Evolutionary conservation across 768 basidiomycete genomes (phyloP), one percentile per base, ranked within the genome.

Genomic region (Lentinus tigrinus): DNA sequence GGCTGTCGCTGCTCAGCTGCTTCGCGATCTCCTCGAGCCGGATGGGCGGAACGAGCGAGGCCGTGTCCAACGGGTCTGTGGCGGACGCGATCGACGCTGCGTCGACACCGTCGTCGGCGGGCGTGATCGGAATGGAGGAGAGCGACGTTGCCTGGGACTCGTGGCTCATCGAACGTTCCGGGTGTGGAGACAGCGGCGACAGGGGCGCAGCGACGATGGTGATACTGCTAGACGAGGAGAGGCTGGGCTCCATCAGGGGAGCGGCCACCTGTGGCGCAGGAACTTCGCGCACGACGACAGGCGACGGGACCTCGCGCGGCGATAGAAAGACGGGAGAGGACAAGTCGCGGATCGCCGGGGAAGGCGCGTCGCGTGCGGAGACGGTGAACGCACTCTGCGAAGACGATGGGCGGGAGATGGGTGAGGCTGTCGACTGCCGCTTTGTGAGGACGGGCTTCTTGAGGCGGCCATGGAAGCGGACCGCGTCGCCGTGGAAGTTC

Each of bases 381-480:
- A 66, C 50, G 19, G 64, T 52, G 56, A 64, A 55, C 8, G 67
- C 57, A 43, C 66, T 66, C 44, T 68, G 71, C 17, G 72, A 66
- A 9, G 69, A 65, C 1, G 67, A 63, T 13, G 67, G 69, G 7
- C 60, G 62, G 14, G 54, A 63, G 34, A 63, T 47, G 26, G 64
- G 58, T 1, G 66, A 60, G 60, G 75, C 56, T 23, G 71, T 65
- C 21, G 72, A 70, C 3, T 69, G 62, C 1, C 91, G 82, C 71
- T 89, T 91, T 3, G 89, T 81, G 78, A 88, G 87, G 61, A 94
- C 75, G 0, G 90, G 88, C 53, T 83, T 85, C 77, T 95, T 94
- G 60, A 95, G 81, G 63, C 84, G 88, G 3, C 81, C 77, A 58
- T 84, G 84, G 66, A 93, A 90, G 7, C 74, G 80, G 10, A 95